Conservation (phyloP, 2,329 filamentous ascomycete species). For the Fusarium sacchari region DNA sequence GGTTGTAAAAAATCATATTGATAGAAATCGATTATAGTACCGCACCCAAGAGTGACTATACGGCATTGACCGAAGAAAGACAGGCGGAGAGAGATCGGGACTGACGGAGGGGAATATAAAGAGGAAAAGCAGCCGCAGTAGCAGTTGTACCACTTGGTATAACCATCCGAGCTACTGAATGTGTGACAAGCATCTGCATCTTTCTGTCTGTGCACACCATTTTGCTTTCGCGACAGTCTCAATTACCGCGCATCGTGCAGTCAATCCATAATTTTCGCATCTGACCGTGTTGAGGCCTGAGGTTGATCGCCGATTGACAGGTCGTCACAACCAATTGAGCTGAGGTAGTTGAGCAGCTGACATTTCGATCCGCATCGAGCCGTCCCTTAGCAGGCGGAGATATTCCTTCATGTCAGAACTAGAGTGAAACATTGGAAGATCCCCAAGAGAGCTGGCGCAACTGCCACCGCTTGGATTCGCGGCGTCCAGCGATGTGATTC, state of each 20-base stretch:
- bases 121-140: not conserved
- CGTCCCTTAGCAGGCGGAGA: not conserved
- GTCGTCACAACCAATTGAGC: constrained; percentile 12
- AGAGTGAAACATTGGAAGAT: constrained; percentile 7
- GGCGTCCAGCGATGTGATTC: not conserved
- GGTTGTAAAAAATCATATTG: constrained; percentile 13
- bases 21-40: not conserved
- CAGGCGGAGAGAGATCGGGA: not conserved
- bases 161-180: not conserved
- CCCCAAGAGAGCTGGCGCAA: not conserved
- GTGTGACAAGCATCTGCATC: not conserved
- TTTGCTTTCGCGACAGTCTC: not conserved
- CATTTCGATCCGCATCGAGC: not conserved
- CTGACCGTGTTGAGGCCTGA: not conserved
- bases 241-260: not conserved
- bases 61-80: not conserved
- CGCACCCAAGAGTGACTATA: not conserved
- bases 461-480: not conserved
- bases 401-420: not conserved
- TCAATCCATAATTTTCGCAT: constrained; percentile 2
- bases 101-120: not conserved
- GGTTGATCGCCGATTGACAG: not conserved
- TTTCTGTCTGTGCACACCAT: not conserved
- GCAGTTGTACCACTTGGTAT: not conserved
- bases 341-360: constrained; percentile 2